These are phyloP conservation scores for Trypanosoma avium DNA, from an alignment of 208 protist species.

Conservation along the genomic window DNA sequence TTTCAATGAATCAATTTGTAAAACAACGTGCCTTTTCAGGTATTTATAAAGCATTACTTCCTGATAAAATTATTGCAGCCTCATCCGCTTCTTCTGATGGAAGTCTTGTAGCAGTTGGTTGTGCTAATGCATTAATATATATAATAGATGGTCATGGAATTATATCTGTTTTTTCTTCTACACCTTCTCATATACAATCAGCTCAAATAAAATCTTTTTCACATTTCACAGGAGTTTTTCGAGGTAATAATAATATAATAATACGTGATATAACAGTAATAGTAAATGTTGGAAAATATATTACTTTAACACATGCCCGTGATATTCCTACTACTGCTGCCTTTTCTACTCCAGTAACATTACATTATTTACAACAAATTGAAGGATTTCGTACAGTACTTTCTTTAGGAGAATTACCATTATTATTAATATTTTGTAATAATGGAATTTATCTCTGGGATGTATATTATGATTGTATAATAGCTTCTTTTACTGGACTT, in stretches of 20 bases:
- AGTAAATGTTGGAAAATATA: background rate
- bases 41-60: constrained; percentile 17
- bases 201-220: background rate
- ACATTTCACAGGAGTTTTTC: too few species aligned
- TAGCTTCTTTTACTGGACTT: constrained; percentile 9
- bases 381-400: constrained; percentile 4
- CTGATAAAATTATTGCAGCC: constrained; percentile 14
- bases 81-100: constrained; percentile 7
- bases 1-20: too few species aligned
- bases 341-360: constrained; percentile 5
- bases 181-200: background rate
- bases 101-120: constrained; percentile 9
- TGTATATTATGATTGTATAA: constrained; percentile 22
- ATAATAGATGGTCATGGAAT: constrained; percentile 20
- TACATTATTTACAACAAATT: constrained; percentile 10
- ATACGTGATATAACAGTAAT: too few species aligned
- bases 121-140: constrained; percentile 15
- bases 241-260: too few species aligned
- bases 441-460: constrained; percentile 27
- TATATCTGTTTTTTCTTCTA: constrained; percentile 10
- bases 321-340: background rate
- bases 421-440: constrained; percentile 17
- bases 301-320: constrained; percentile 18
- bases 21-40: too few species aligned
- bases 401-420: constrained; percentile 18